Conservation (phyloP, 2,329 filamentous ascomycete genomes). For the Ampelomyces quisqualis region DNA sequence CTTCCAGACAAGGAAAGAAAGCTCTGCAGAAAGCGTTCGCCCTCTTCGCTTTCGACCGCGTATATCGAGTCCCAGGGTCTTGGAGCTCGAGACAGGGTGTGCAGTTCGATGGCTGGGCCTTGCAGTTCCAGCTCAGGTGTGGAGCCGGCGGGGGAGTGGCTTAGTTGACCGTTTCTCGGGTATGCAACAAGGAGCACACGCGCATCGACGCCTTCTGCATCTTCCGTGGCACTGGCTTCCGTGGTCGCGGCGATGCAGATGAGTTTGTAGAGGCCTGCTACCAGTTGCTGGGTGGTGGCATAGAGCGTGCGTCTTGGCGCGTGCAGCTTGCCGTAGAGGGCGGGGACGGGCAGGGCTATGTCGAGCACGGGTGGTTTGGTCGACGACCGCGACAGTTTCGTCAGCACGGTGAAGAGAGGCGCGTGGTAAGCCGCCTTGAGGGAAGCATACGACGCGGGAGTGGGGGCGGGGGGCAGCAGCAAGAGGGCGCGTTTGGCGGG, state of each 20-base stretch:
- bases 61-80: constrained; percentile 67
- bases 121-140: constrained; percentile 34
- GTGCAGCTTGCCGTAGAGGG: constrained; percentile 57
- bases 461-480: constrained; percentile 49
- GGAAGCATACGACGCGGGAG: constrained; percentile 42
- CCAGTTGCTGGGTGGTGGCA: constrained; percentile 67
- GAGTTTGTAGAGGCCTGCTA: constrained; percentile 77
- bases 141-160: constrained; percentile 20
- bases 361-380: constrained; percentile 51
- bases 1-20: constrained; percentile 42
- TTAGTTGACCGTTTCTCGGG: constrained; percentile 36
- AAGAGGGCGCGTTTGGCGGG: constrained; percentile 38
- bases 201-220: constrained; percentile 71
- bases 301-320: constrained; percentile 62
- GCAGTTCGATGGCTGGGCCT: constrained; percentile 55
- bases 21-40: constrained; percentile 58
- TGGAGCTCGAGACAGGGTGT: constrained; percentile 50
- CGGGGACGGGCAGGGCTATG: constrained; percentile 63
- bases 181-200: constrained; percentile 74
- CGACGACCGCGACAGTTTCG: constrained; percentile 42
- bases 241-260: constrained; percentile 70
- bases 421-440: constrained; percentile 49
- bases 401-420: constrained; percentile 46
- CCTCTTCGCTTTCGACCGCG: constrained; percentile 64
- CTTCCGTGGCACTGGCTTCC: constrained; percentile 62